Evolutionary conservation across 208 protist species (phyloP), one percentile per base, ranked within the genome.

Genomic region (Trypanosomatidae sp.): DNA sequence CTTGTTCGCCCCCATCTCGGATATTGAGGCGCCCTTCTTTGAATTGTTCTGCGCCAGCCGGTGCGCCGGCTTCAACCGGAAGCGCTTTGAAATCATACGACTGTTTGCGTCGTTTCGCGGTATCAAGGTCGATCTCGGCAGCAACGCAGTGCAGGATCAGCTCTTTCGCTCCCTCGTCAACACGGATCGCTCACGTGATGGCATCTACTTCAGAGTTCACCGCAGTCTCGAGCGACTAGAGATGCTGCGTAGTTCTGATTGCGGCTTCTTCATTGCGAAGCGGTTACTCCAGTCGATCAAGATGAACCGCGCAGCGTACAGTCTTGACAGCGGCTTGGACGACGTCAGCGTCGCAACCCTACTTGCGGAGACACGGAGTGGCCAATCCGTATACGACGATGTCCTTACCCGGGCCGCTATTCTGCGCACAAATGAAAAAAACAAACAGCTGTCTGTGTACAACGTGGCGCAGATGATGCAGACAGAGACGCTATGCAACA

Each of bases 361-460:
- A 80, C 79, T 95, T 6, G 80, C 83, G 2, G 81, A 88, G 65
- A 92, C 88, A 13, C 81, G 91, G n/a, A 30, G 53, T 39, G 76
- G 77, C 12, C 76, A 80, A 17, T 92, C 83, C 6, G 91, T 95
- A 15, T 95, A 95, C 72, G 91, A 95, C 77, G 88, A 93, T 79
- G 74, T 93, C 15, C 76, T 95, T 30, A 71, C 84, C 6, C 74
- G 89, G 22, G 88, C 87, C 0, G 60, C 80, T 13, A 59, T 79
- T 46, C 83, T 95, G 64, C 88, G 91, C 19, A 69, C 75, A 2
- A 28, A 68, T 33, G 62, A 69, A 10, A 62, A 50, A 62, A 85
- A 79, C 52, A 66, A 44, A 46, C 50, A 47, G 36, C 74, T 81
- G 15, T 17, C 53, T 3, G 19, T 76, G 12, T 84, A 84, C 73